Conservation (phyloP, 331 rosid species). For the Quercus tomentella region DNA sequence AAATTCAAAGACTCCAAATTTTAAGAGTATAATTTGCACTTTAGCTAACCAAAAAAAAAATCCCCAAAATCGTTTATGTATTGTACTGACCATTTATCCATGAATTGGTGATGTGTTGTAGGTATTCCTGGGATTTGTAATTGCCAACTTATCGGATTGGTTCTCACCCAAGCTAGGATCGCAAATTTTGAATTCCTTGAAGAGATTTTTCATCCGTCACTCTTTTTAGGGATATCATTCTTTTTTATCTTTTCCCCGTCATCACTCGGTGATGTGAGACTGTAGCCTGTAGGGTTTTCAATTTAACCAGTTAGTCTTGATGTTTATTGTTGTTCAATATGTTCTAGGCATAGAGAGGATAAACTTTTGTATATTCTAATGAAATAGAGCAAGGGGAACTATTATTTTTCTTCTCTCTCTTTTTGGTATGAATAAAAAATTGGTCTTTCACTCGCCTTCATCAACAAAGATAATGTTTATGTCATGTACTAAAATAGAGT, state of each 20-base stretch:
- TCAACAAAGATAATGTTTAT: too few relatives aligned
- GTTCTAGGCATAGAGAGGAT: background rate
- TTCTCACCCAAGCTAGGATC: conserved; percentile 10
- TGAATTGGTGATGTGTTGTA: background rate
- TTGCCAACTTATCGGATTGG: conserved; percentile 26
- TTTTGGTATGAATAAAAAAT: background rate
- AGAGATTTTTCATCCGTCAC: background rate
- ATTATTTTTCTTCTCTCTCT: background rate
- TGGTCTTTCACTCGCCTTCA: background rate
- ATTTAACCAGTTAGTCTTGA: background rate
- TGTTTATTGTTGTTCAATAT: background rate
- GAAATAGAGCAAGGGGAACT: background rate
- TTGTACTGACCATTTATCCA: background rate
- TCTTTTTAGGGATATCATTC: too few relatives aligned
- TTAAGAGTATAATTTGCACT: too few relatives aligned
- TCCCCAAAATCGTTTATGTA: too few relatives aligned
- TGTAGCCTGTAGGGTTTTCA: too few relatives aligned
- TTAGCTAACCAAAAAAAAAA: too few relatives aligned
- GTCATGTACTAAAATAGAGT: too few relatives aligned
- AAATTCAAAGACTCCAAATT: too few relatives aligned
- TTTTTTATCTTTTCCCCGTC: background rate
- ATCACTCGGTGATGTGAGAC: background rate
- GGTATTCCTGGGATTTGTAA: conserved; percentile 29
- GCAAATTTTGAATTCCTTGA: background rate
- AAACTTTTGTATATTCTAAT: background rate